phyloP scores from a whole-genome alignment of 148 eudicot genomes.

The Spergularia marina region DNA sequence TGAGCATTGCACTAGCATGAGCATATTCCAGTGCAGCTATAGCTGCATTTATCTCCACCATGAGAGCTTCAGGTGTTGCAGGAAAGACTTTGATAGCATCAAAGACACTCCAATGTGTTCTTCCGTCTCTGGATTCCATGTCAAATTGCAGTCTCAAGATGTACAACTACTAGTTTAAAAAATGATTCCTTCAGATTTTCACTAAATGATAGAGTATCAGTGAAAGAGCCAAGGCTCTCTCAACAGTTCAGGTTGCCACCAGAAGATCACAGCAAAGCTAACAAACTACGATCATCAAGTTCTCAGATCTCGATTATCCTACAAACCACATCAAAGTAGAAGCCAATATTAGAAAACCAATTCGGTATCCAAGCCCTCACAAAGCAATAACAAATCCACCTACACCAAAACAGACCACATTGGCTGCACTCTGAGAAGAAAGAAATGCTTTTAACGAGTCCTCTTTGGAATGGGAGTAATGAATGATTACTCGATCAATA shows the following conservation, averaged over 20 bases:
- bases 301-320: slow-evolving; percentile 3
- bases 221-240: background rate
- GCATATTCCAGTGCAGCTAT: slow-evolving; percentile 59
- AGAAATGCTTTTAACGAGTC: background rate
- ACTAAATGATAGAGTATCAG: background rate
- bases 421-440: background rate
- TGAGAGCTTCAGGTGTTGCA: slow-evolving; percentile 53
- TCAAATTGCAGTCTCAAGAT: background rate
- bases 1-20: slow-evolving; percentile 39
- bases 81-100: slow-evolving; percentile 54
- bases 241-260: background rate
- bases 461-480: background rate
- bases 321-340: background rate
- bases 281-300: background rate
- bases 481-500: too few species aligned
- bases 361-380: background rate
- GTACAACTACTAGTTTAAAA: background rate
- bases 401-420: background rate
- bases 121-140: slow-evolving; percentile 51
- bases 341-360: background rate
- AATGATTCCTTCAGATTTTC: background rate
- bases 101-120: slow-evolving; percentile 53
- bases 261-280: background rate
- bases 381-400: background rate
- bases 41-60: slow-evolving; percentile 72